phyloP scores from a whole-genome alignment of 495 filamentous ascomycete species.

The Trichocladium uniseriatum region DNA sequence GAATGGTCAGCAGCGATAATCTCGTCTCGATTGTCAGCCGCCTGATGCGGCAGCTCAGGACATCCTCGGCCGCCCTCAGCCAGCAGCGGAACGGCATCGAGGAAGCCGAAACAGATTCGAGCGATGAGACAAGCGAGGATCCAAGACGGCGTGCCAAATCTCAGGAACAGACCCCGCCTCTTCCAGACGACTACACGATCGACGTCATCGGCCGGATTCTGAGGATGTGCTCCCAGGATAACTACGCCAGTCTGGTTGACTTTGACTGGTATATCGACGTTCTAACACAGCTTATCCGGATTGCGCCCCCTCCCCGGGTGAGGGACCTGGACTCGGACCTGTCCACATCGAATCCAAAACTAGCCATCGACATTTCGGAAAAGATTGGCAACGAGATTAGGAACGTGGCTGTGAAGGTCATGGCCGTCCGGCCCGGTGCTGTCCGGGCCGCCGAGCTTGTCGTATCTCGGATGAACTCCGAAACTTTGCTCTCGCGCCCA shows the following conservation, averaged over 20 bases:
- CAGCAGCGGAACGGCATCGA: constrained; percentile 21
- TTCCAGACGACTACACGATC: constrained; percentile 75
- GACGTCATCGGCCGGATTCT: constrained; percentile 73
- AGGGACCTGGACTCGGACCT: constrained; percentile 25
- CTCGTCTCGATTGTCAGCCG: constrained; percentile 75
- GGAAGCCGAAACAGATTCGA: constrained; percentile 43
- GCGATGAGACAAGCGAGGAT: constrained; percentile 48
- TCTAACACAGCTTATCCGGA: constrained; percentile 67
- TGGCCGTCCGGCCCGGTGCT: constrained; percentile 63
- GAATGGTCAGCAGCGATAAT: constrained; percentile 83
- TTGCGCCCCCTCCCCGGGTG: constrained; percentile 46
- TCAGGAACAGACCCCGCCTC: constrained; percentile 30
- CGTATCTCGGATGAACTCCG: constrained; percentile 38
- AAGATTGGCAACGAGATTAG: constrained; percentile 75
- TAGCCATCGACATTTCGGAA: constrained; percentile 47
- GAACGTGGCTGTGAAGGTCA: constrained; percentile 87
- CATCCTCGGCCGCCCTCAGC: constrained; percentile 33
- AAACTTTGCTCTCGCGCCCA: constrained; percentile 31
- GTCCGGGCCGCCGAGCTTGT: constrained; percentile 79
- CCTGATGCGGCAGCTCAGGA: constrained; percentile 71
- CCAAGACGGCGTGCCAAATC: constrained; percentile 28
- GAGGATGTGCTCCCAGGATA: constrained; percentile 84
- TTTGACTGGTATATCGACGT: constrained; percentile 96
- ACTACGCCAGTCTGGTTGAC: constrained; percentile 73
- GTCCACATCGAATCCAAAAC: constrained; percentile 34